Evolutionary conservation across 1,139 yeast species (phyloP).

Genomic region (Protomyces arabidopsidicola): DNA sequence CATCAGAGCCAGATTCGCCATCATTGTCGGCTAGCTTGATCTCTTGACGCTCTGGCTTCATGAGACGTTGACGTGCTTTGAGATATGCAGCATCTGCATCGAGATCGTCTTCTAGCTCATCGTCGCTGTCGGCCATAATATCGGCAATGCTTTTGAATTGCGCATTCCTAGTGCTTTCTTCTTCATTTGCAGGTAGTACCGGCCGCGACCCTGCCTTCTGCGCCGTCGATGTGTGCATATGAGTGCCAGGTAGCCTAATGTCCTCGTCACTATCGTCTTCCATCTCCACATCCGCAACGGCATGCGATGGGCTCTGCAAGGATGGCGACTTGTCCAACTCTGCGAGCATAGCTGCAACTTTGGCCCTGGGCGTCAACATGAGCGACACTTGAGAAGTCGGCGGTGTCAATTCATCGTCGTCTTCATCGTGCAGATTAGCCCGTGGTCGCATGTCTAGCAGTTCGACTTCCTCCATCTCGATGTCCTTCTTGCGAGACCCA

Average conservation of each 20-base stretch:
- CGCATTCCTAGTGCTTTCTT: not conserved
- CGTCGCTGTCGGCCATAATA: constrained; percentile 12
- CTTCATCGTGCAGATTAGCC: not conserved
- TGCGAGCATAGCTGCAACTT: constrained; percentile 7
- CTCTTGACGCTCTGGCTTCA: not conserved
- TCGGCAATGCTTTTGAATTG: not conserved
- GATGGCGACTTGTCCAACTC: not conserved
- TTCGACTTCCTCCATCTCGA: not conserved
- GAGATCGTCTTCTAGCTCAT: constrained; percentile 4
- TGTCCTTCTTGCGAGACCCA: not conserved
- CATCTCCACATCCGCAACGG: not conserved
- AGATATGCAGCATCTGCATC: not conserved
- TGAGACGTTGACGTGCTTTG: not conserved
- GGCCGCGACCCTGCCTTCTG: not conserved
- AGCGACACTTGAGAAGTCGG: not conserved
- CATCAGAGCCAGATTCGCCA: constrained; percentile 1
- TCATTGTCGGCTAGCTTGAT: not conserved
- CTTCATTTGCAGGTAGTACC: not conserved
- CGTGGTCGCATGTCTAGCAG: not conserved
- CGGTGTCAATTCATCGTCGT: constrained; percentile 1
- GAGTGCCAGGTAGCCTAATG: not conserved
- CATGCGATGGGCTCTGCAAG: too few species aligned
- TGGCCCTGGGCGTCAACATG: constrained; percentile 1
- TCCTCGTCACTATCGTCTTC: constrained; percentile 2
- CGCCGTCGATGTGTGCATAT: not conserved